These are phyloP conservation scores for Salix purpurea DNA, from an alignment of 345 rosid species.

Conservation along the genomic window DNA sequence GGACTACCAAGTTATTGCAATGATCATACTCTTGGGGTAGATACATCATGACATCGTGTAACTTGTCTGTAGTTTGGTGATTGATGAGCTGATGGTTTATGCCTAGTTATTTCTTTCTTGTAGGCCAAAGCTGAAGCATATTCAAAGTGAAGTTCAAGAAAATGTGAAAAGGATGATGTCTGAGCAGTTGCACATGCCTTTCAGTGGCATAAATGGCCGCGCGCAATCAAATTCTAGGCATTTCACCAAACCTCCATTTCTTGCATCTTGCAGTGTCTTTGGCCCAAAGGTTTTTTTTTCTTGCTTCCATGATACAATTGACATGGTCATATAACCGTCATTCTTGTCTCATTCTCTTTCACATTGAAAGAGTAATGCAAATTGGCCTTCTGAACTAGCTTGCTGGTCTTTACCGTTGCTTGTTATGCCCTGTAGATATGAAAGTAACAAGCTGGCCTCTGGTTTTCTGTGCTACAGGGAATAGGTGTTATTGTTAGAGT, in stretches of 20 bases:
- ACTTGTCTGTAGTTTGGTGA: neutral
- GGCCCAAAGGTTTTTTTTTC: conserved; percentile 61
- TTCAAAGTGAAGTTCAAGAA: conserved; percentile 67
- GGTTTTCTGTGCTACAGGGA: conserved; percentile 43
- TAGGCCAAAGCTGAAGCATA: conserved; percentile 65
- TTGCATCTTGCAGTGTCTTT: conserved; percentile 78
- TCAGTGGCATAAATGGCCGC: conserved; percentile 22
- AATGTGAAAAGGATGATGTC: conserved; percentile 76
- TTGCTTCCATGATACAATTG: neutral
- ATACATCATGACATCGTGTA: neutral
- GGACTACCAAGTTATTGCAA: conserved; percentile 74
- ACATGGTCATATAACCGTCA: neutral
- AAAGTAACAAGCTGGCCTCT: neutral
- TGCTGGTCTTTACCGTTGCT: neutral
- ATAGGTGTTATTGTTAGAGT: conserved; percentile 63
- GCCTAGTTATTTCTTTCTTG: conserved; percentile 9
- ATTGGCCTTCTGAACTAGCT: neutral
- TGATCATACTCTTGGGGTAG: conserved; percentile 81
- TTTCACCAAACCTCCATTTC: conserved; percentile 46
- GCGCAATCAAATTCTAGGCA: conserved; percentile 23
- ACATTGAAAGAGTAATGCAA: neutral
- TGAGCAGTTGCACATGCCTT: conserved; percentile 52
- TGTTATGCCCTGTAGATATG: neutral
- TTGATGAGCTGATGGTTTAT: neutral
- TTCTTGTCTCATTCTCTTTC: neutral